phyloP scores from a whole-genome alignment of 140 eudicot species.

The Ambrosia hybrid region DNA sequence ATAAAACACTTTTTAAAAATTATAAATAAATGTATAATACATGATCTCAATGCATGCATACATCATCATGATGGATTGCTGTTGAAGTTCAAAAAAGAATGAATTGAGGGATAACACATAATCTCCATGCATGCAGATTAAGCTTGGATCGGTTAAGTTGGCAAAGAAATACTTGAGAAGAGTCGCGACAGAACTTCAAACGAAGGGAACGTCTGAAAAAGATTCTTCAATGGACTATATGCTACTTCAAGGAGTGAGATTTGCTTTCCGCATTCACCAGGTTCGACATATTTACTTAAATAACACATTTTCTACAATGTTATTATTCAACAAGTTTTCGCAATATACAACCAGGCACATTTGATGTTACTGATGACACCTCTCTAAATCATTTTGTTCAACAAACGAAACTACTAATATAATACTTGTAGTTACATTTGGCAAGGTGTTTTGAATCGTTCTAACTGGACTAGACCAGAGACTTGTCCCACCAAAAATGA shows the following conservation, averaged over 20 bases:
- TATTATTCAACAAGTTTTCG: not conserved
- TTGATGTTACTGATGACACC: not conserved
- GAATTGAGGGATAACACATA: not conserved
- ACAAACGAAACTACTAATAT: not conserved
- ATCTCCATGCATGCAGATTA: conserved; percentile 47
- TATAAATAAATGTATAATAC: too few species aligned
- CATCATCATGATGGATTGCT: too few species aligned
- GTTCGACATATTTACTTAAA: conserved; percentile 32
- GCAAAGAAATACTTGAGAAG: conserved; percentile 88
- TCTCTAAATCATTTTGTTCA: not conserved
- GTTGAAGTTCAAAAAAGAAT: too few species aligned
- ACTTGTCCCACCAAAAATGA: too few species aligned
- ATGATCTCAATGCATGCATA: too few species aligned
- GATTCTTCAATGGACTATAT: conserved; percentile 86
- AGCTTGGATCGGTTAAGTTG: conserved; percentile 76
- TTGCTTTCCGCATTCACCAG: conserved; percentile 96
- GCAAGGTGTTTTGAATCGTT: too few species aligned
- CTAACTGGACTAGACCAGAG: too few species aligned
- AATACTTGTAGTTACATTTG: too few species aligned
- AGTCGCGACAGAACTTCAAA: conserved; percentile 84
- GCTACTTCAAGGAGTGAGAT: conserved; percentile 95
- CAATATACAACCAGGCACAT: conserved; percentile 17
- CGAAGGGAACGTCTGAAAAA: conserved; percentile 64
- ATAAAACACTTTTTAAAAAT: too few species aligned
- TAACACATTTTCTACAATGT: conserved; percentile 12